Conservation (phyloP, 441 rosid genomes). For the Croton laevigatus region DNA sequence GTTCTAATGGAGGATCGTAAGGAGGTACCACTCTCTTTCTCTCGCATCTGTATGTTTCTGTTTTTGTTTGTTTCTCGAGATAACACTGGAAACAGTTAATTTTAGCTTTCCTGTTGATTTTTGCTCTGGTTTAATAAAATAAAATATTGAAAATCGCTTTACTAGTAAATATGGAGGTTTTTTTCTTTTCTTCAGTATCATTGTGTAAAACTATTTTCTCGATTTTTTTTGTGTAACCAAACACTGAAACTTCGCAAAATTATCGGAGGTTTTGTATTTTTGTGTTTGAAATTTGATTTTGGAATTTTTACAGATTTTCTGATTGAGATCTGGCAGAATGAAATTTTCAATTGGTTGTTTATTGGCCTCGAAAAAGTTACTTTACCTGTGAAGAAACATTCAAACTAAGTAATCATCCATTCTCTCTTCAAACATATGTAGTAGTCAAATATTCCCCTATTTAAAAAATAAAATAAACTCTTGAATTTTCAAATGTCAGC, state of each 20-base stretch:
- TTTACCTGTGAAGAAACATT: slow-evolving; percentile 4
- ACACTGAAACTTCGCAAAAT: background rate
- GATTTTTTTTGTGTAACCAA: background rate
- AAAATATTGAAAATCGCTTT: background rate
- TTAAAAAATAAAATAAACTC: background rate
- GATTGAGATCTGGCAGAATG: background rate
- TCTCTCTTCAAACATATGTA: slow-evolving; percentile 17
- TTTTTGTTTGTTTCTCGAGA: background rate
- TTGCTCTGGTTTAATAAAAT: background rate
- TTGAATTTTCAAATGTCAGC: slow-evolving; percentile 11
- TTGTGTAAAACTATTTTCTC: background rate
- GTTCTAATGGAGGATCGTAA: slow-evolving; percentile 55
- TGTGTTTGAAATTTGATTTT: background rate
- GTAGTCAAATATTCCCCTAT: slow-evolving; percentile 18
- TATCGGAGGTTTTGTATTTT: background rate
- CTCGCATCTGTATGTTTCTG: no score
- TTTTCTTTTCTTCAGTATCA: background rate
- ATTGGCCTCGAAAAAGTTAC: slow-evolving; percentile 2
- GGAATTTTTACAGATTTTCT: background rate
- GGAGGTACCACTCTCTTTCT: slow-evolving; percentile 41
- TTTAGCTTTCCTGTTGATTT: background rate
- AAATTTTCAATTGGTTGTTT: background rate
- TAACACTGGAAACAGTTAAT: background rate
- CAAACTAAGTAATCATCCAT: slow-evolving; percentile 13
- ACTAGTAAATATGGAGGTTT: background rate